phyloP scores from a whole-genome alignment of 1,284 basidiomycete species.

The Papiliotrema flavescens region DNA sequence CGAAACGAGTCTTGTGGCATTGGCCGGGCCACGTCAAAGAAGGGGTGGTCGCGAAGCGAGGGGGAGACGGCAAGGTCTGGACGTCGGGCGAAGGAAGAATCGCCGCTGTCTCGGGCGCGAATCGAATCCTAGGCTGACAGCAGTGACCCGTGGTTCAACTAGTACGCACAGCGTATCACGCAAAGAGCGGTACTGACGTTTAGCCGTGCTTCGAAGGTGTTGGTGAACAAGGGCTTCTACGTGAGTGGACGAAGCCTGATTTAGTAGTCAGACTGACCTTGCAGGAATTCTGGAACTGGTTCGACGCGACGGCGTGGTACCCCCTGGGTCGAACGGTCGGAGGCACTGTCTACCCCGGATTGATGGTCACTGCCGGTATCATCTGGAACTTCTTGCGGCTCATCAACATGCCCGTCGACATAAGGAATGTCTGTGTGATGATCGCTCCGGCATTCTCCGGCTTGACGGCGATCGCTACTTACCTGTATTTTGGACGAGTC shows the following conservation, averaged over 20 bases:
- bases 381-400: constrained; percentile 89
- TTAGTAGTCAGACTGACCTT: constrained; percentile 1
- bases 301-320: constrained; percentile 99
- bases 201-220: constrained; percentile 83
- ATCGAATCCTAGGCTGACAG: constrained; percentile 4
- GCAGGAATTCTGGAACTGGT: constrained; percentile 99
- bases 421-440: constrained; percentile 94
- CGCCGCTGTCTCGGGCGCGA: too few species aligned
- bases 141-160: constrained; percentile 97
- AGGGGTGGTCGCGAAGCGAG: too few species aligned
- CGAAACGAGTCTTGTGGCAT: too few species aligned
- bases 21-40: too few species aligned
- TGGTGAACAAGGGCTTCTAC: constrained; percentile 91
- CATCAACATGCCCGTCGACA: constrained; percentile 93
- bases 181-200: not conserved
- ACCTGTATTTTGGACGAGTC: constrained; percentile 62
- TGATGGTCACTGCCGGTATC: constrained; percentile 96
- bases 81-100: too few species aligned
- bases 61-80: too few species aligned
- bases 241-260: constrained; percentile 53
- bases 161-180: constrained; percentile 56
- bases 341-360: constrained; percentile 94
- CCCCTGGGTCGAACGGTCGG: constrained; percentile 97
- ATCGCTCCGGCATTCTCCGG: constrained; percentile 96
- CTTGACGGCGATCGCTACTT: constrained; percentile 95